Base-by-base conservation (phyloP, 1,284 basidiomycete genomes). In the Cystobasidiaceae sp. region DNA sequence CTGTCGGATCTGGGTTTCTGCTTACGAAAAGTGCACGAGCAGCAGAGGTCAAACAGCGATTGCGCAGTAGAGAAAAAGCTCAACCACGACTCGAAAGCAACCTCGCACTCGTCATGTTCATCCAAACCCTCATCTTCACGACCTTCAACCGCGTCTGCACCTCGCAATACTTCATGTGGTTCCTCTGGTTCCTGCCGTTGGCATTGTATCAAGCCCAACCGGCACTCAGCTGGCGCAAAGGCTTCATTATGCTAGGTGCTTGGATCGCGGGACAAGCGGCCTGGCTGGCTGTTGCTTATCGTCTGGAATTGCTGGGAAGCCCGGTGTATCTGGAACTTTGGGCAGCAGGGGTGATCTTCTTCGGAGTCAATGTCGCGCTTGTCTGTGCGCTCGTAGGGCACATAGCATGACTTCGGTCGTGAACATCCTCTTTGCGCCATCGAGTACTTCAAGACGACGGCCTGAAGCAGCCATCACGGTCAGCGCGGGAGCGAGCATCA, bases 91-190 rank as follows among this genome's bases (percentile, higher is more conserved):
- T 23, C 44, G 34, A 77, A 45, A 78, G 87, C 46, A 78, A 81
- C 61, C 79, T 97, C 3, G 82, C 86, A 3, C 87, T 93, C 69
- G 83, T 89, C 2, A 93, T 89, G 87, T 91, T 96, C 73, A 82
- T 93, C 21, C 93, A 97, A 77, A 98, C 96, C 0, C 82, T 85
- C 49, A 79, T 84, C 0, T 98, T 99, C 74, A 93, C 97, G 15
- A 80, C 90, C 0, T 93, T 97, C 81, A 99, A 98, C 78, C 96
- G 97, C 79, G 96, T 99, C 45, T 96, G 92, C 82, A 99, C 96
- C 0, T 94, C 91, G 1, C 91, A 94, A 87, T 99, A 99, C 79
- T 98, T 97, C 78, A 82, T 97, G 51, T 99, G 96, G 96, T 97
- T 94, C 75, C 84, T 93, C 6, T 86, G 93, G 68, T 85, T 98